phyloP scores from a whole-genome alignment of 371 early-diverging fungal genomes.

The Mucor saturninus region DNA sequence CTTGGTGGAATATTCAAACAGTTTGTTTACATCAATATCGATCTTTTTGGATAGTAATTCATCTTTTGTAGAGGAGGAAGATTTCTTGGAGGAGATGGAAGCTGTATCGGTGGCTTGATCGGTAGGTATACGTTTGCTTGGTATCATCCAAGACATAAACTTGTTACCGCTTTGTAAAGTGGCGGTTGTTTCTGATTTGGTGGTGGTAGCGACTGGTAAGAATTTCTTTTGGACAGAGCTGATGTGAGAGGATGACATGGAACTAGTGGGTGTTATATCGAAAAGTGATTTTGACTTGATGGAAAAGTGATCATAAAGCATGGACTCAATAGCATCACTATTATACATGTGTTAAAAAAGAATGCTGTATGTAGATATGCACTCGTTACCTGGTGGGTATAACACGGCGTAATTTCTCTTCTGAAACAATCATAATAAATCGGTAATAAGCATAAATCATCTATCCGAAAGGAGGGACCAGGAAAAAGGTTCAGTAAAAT shows the following conservation, averaged over 20 bases:
- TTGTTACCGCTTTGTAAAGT: slow-evolving; percentile 14
- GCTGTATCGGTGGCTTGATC: background rate
- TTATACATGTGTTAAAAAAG: too few species aligned
- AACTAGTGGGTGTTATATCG: slow-evolving; percentile 11
- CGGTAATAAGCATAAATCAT: slow-evolving; percentile 68
- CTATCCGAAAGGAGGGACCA: slow-evolving; percentile 36
- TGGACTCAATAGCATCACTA: slow-evolving; percentile 61
- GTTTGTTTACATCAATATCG: slow-evolving; percentile 26
- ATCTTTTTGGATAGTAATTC: background rate
- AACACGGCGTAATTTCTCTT: slow-evolving; percentile 58
- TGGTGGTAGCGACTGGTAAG: background rate
- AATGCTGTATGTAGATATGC: too few species aligned
- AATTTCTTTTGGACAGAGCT: background rate
- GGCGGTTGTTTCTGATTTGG: slow-evolving; percentile 18
- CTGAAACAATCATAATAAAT: slow-evolving; percentile 58
- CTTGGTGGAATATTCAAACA: slow-evolving; percentile 34
- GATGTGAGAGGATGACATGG: slow-evolving; percentile 12
- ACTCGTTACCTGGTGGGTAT: slow-evolving; percentile 59
- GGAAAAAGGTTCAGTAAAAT: background rate
- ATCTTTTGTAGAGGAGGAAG: slow-evolving; percentile 5
- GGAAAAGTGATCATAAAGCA: slow-evolving; percentile 56
- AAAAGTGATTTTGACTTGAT: slow-evolving; percentile 16
- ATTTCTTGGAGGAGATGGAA: slow-evolving; percentile 11
- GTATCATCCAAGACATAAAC: slow-evolving; percentile 36
- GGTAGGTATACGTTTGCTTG: slow-evolving; percentile 9